Percentiles rank a stretch among this genome's conserved stretches.
Conservation (phyloP, 768 basidiomycete genomes). For the Tylopilus cervinicoccineus region DNA sequence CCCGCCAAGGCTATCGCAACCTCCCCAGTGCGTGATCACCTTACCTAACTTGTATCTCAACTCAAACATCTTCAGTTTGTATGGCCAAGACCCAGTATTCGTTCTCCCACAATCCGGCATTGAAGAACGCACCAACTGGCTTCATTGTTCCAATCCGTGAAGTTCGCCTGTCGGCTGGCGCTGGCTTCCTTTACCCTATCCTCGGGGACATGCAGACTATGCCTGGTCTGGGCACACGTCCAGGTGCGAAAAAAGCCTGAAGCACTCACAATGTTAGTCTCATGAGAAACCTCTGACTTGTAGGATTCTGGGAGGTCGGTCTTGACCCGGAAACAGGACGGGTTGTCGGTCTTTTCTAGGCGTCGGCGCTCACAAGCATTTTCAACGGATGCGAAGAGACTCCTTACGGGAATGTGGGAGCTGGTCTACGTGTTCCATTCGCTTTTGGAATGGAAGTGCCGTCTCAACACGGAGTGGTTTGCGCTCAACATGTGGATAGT, state of each 20-base stretch:
- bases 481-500: slow-evolving; percentile 38
- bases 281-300: slow-evolving; percentile 5
- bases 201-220: slow-evolving; percentile 98
- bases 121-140: slow-evolving; percentile 88
- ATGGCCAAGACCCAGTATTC: slow-evolving; percentile 99
- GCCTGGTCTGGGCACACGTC: slow-evolving; percentile 92
- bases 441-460: slow-evolving; percentile 14
- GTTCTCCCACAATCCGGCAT: slow-evolving; percentile 89
- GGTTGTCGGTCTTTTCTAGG: slow-evolving; percentile 81
- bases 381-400: slow-evolving; percentile 16
- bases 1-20: slow-evolving; percentile 77
- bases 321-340: slow-evolving; percentile 75
- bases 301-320: slow-evolving; percentile 89
- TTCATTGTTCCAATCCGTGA: slow-evolving; percentile 92
- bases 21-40: slow-evolving; percentile 61
- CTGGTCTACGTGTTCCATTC: slow-evolving; percentile 20
- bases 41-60: slow-evolving; percentile 8
- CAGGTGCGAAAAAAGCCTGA: slow-evolving; percentile 46
- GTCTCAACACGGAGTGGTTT: slow-evolving; percentile 38
- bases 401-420: slow-evolving; percentile 6
- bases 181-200: slow-evolving; percentile 93
- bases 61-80: slow-evolving; percentile 56
- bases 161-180: slow-evolving; percentile 86
- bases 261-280: slow-evolving; percentile 2
- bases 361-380: slow-evolving; percentile 5